Base-by-base conservation (phyloP, 148 eudicot genomes). In the Euryodendron excelsum region DNA sequence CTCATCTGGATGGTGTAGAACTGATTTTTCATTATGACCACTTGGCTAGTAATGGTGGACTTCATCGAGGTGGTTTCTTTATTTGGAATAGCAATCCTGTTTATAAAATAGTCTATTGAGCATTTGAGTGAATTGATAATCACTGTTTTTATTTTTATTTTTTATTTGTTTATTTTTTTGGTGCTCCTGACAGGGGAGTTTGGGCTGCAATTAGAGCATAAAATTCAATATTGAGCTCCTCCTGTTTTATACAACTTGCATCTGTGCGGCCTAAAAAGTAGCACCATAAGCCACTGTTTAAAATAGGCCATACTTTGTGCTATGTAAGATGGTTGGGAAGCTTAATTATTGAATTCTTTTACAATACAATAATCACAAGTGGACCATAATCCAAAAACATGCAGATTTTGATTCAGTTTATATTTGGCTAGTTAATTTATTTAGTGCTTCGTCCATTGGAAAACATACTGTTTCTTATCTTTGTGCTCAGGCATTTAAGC, bases 401-500 rank as follows among this genome's bases (percentile, higher is more conserved):
- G 6, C 20, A 13, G 20, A 7, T 20, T 37, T 25, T 67, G 12
- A 39, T 17, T 66, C 14, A 2, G 27, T 39, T 45, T 18, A 37
- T 67, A 15, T 69, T 41, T 30, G 23, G 11, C 52, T 45, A n/a
- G 72, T 45, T 41, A 68, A 25, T 68, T 23, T 9, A 68, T 41
- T 23, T 60, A 60, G 30, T 60, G 2, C 64, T 60, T 27, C 33
- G 5, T 60, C 30, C n/a, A 7, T 33, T 23, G 27, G 73, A 45
- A 45, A 6, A 39, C 52, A 39, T 2, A 27, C 37, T 45, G 39
- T n/a, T 28, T 12, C n/a, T 69, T n/a, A 25, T 69, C 36, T 69
- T 69, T 69, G 73, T 69, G 34, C 37, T 14, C 13, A 47, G 73
- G 73, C 73, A 69, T 47, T 39, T 44, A 45, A 50, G n/a, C 39